These are phyloP conservation scores for Beauveria asiatica DNA, from an alignment of 2,329 filamentous ascomycete genomes.

Conservation along the genomic window DNA sequence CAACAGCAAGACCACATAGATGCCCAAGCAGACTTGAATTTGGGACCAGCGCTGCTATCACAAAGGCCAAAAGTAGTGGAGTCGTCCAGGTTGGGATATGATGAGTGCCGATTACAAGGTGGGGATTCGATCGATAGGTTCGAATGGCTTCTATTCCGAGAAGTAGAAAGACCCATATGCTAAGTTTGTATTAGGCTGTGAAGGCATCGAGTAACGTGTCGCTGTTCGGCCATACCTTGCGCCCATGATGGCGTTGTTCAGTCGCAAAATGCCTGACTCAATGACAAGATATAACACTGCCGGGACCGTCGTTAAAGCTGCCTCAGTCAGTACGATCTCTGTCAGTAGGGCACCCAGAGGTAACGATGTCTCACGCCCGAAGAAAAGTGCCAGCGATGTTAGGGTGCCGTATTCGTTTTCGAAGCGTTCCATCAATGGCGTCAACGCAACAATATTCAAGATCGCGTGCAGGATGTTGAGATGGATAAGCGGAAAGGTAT, in stretches of 20 bases:
- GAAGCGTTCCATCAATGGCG: constrained; percentile 87
- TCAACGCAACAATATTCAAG: constrained; percentile 70
- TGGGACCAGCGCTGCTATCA: constrained; percentile 69
- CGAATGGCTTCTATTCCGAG: constrained; percentile 79
- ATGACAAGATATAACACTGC: constrained; percentile 72
- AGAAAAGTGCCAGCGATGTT: constrained; percentile 77
- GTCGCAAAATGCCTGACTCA: constrained; percentile 62
- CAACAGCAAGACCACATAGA: constrained; percentile 71
- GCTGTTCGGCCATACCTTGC: constrained; percentile 51
- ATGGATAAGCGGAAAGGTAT: constrained; percentile 87
- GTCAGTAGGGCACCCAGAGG: background rate
- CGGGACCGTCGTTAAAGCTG: constrained; percentile 73
- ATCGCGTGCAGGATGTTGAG: constrained; percentile 69
- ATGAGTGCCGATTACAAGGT: constrained; percentile 53
- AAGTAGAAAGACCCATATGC: constrained; percentile 88
- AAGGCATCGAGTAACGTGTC: background rate
- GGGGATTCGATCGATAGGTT: constrained; percentile 72
- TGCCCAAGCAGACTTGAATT: constrained; percentile 81
- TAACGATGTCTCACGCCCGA: constrained; percentile 64
- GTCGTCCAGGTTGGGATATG: constrained; percentile 89
- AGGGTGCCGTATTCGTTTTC: constrained; percentile 88
- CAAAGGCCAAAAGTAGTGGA: constrained; percentile 67
- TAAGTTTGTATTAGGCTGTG: constrained; percentile 27
- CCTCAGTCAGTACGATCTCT: constrained; percentile 9
- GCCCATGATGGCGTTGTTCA: constrained; percentile 69